A percentile compares a stretch with the other conserved stretches of the same genome.
phyloP scores from a whole-genome alignment of 768 basidiomycete genomes.

The Favolaschia claudopus region DNA sequence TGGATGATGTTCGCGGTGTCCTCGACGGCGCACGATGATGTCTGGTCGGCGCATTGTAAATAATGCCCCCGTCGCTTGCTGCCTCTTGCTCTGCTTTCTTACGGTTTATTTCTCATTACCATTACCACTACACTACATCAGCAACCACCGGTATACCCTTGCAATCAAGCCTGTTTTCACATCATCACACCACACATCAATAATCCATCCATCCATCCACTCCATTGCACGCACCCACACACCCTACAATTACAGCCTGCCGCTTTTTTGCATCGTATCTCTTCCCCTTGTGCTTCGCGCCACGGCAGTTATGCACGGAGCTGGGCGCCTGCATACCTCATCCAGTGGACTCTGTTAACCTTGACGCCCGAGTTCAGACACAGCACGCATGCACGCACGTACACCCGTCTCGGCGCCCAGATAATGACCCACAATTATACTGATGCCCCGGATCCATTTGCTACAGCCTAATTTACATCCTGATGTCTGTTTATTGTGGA shows the following conservation, averaged over 20 bases:
- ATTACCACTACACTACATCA: constrained; percentile 23
- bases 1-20: constrained; percentile 71
- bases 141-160: constrained; percentile 29
- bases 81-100: constrained; percentile 15
- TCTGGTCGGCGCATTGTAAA: too few species aligned
- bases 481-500: constrained; percentile 17
- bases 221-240: too few species aligned
- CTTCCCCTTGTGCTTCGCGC: neutral
- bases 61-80: neutral
- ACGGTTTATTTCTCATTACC: constrained; percentile 21
- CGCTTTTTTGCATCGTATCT: constrained; percentile 20
- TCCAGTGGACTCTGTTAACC: too few species aligned
- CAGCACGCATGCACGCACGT: constrained; percentile 9
- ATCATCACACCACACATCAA: constrained; percentile 10
- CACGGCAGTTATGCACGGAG: neutral
- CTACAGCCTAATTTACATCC: constrained; percentile 18
- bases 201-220: too few species aligned
- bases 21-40: constrained; percentile 51
- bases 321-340: constrained; percentile 3
- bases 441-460: constrained; percentile 24
- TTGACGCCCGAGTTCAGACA: too few species aligned
- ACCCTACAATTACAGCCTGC: too few species aligned
- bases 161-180: constrained; percentile 20
- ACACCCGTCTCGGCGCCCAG: constrained; percentile 10
- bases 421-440: constrained; percentile 14